These are phyloP conservation scores for Oryza australiensis DNA, from an alignment of 176 grass and related monocot genomes.

Conservation along the genomic window DNA sequence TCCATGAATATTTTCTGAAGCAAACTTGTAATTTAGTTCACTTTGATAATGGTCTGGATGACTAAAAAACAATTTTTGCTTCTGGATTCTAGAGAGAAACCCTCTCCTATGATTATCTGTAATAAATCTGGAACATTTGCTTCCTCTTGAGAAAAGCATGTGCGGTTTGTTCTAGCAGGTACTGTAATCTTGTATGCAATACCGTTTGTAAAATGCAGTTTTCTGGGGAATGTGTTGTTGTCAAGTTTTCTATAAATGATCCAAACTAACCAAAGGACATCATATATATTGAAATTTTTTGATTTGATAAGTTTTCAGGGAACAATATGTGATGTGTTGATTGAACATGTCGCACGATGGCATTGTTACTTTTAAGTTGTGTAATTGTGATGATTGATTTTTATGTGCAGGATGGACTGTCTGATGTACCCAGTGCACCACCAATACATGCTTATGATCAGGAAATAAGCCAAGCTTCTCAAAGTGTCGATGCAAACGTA, in stretches of 20 bases:
- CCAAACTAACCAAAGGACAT: background rate
- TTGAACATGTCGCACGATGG: background rate
- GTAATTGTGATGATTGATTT: slow-evolving; percentile 4
- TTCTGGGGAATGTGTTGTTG: background rate
- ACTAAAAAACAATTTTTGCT: background rate
- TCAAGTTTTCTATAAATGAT: background rate
- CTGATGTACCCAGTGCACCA: slow-evolving; percentile 88
- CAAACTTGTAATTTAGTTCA: background rate
- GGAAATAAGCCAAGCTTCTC: slow-evolving; percentile 49
- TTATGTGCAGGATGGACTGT: slow-evolving; percentile 54
- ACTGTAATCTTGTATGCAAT: slow-evolving; percentile 9
- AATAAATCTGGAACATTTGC: background rate
- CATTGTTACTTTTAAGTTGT: background rate
- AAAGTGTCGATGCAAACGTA: slow-evolving; percentile 31
- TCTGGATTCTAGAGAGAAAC: slow-evolving; percentile 2
- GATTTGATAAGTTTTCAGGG: slow-evolving; percentile 11
- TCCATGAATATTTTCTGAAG: background rate
- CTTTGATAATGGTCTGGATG: background rate
- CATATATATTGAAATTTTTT: background rate
- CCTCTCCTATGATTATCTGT: background rate
- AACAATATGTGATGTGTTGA: background rate
- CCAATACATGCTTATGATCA: slow-evolving; percentile 82
- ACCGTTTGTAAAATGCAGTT: background rate
- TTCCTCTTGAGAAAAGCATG: background rate
- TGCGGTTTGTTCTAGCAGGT: background rate